Base-by-base conservation (phyloP, 768 basidiomycete species). In the Coprinopsis sp. region DNA sequence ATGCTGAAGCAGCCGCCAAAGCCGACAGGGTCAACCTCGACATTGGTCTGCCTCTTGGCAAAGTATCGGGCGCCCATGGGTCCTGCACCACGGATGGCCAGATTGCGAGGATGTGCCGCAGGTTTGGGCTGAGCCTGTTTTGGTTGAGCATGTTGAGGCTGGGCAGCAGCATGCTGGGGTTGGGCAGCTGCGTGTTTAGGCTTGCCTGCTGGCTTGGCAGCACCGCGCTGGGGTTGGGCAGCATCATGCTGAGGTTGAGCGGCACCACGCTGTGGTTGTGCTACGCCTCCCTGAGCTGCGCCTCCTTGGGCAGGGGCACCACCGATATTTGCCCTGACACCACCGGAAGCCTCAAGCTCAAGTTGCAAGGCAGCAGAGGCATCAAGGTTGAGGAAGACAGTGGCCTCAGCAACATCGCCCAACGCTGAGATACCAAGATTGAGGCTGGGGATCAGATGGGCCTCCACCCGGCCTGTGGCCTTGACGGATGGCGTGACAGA, bases 381-480 rank as follows among this genome's bases (percentile, higher is more conserved):
- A 47, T 58, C 60, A 12, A 60, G 37, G n/a, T 65, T 51, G 37
- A 67, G 51, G 54, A 60, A 62, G 44, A 67, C 53, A 3, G 49
- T 57, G 16, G 68, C 64, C 28, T 58, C 37, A 10, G 59, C 63
- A 33, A 58, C 38, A 24, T 55, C 61, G 31, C 51, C 58, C 22
- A 71, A 52, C 3, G 63, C 62, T 30, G 46, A 49, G 39, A 73
- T 50, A 7, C 67, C 67, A 36, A 73, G 58, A 14, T 66, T 57
- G 24, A 70, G 49, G 44, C 53, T 48, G 1, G 71, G 72, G 43
- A 66, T 68, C 33, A 74, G 49, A 46, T 72, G 67, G 1, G 64
- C 71, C 13, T 54, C 47, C 24, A 70, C 27, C 4, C 52, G 57
- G 13, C 59, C 64, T 24, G 58, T 61, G 33, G 62, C 50, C 1